These are phyloP conservation scores for Rhizophagus clarus DNA, from an alignment of 192 early-diverging fungal species.

Conservation along the genomic window DNA sequence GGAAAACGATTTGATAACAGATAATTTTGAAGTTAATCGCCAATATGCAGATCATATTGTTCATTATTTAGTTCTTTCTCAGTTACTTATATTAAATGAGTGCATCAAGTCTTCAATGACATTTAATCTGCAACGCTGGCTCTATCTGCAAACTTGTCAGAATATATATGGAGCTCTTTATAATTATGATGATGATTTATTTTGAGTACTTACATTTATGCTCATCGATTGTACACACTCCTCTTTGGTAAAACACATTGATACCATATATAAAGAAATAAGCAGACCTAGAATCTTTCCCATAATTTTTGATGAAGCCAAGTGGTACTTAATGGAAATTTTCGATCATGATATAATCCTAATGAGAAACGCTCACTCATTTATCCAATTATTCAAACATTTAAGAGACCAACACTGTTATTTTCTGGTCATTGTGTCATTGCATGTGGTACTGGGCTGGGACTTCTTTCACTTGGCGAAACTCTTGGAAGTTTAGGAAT, in stretches of 20 bases:
- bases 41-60: not conserved
- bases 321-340: too few relatives aligned
- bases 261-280: not conserved
- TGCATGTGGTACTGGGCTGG: not conserved
- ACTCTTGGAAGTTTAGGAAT: not conserved
- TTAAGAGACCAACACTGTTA: not conserved
- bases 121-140: conserved; percentile 1
- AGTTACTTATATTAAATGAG: not conserved
- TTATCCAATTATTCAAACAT: not conserved
- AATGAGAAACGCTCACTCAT: not conserved
- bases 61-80: not conserved
- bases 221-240: not conserved
- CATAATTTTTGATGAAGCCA: too few relatives aligned
- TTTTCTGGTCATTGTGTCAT: not conserved
- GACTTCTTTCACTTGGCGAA: not conserved
- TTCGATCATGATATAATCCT: too few relatives aligned
- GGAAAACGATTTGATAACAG: too few relatives aligned
- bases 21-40: not conserved
- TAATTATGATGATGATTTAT: conserved; percentile 3
- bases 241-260: not conserved
- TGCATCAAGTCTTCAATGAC: not conserved
- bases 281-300: too few relatives aligned
- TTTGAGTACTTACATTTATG: not conserved
- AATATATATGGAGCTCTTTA: not conserved
- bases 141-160: not conserved